Evolutionary conservation across 805 yeast genomes (phyloP).

Genomic region (Peterozyma xylosa): DNA sequence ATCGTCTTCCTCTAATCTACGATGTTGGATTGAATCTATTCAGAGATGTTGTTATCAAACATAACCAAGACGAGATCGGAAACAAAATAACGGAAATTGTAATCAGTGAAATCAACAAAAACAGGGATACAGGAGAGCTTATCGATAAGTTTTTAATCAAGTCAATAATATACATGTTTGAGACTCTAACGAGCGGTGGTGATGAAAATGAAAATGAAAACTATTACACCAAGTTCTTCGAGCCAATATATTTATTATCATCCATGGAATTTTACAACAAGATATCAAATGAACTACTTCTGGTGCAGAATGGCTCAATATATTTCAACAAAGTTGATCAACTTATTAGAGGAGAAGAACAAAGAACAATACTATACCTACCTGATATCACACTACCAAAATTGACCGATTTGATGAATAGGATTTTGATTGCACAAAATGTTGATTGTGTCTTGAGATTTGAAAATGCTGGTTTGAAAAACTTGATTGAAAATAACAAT

Average conservation of each 20-base stretch:
- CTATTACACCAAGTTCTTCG: constrained; percentile 58
- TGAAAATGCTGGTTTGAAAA: constrained; percentile 48
- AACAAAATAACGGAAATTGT: constrained; percentile 37
- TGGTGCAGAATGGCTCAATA: constrained; percentile 38
- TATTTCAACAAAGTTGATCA: constrained; percentile 45
- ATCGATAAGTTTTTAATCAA: constrained; percentile 54
- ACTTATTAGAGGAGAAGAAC: constrained; percentile 56
- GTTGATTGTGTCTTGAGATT: constrained; percentile 46
- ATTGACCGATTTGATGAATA: constrained; percentile 48
- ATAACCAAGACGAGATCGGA: constrained; percentile 44
- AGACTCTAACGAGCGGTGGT: constrained; percentile 31
- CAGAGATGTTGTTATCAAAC: constrained; percentile 49
- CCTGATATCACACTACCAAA: constrained; percentile 49
- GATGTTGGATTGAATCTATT: constrained; percentile 71
- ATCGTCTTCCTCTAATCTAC: constrained; percentile 52
- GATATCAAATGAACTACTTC: constrained; percentile 36
- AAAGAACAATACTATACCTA: constrained; percentile 43
- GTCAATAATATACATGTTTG: constrained; percentile 63
- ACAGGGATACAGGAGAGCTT: constrained; percentile 45
- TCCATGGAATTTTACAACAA: constrained; percentile 49
- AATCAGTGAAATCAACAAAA: constrained; percentile 46
- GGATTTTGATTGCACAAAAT: constrained; percentile 47
- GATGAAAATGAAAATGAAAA: constrained; percentile 40
- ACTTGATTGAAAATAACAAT: constrained; percentile 46
- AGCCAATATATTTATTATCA: constrained; percentile 49